A percentile compares a stretch with the other conserved stretches of the same genome.
Conservation (phyloP, 148 eudicot genomes). For the Nepenthes mirabilis region DNA sequence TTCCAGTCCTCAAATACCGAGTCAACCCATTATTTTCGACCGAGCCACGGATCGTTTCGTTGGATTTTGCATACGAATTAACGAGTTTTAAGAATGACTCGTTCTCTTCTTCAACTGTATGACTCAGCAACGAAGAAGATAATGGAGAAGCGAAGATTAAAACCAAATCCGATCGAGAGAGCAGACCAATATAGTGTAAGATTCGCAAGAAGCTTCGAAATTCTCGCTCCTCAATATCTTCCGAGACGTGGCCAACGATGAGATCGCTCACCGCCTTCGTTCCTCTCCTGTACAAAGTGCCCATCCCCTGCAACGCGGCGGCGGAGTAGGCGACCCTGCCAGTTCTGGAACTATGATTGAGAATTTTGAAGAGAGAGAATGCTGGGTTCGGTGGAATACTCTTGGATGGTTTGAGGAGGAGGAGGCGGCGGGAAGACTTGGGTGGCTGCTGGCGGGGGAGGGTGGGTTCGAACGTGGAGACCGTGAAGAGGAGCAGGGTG, state of each 20-base stretch:
- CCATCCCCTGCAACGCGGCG: slow-evolving; percentile 64
- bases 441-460: slow-evolving; percentile 3
- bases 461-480: slow-evolving; percentile 54
- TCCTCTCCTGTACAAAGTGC: slow-evolving; percentile 44
- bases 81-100: slow-evolving; percentile 29
- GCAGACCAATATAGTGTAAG: slow-evolving; percentile 20
- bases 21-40: slow-evolving; percentile 10
- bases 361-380: background rate
- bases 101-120: slow-evolving; percentile 25
- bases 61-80: slow-evolving; percentile 1
- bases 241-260: slow-evolving; percentile 39
- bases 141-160: slow-evolving; percentile 23
- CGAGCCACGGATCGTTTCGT: background rate
- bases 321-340: background rate
- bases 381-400: background rate
- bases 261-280: slow-evolving; percentile 42
- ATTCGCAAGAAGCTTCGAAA: slow-evolving; percentile 29
- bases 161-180: slow-evolving; percentile 36
- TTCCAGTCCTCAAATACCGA: slow-evolving; percentile 25
- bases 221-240: slow-evolving; percentile 17
- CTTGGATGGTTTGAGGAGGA: background rate
- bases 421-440: slow-evolving; percentile 6
- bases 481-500: slow-evolving; percentile 55
- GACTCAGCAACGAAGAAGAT: slow-evolving; percentile 7
- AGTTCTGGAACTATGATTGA: background rate